Conservation (phyloP, 140 eudicot genomes). For the Senecio squalidus region DNA sequence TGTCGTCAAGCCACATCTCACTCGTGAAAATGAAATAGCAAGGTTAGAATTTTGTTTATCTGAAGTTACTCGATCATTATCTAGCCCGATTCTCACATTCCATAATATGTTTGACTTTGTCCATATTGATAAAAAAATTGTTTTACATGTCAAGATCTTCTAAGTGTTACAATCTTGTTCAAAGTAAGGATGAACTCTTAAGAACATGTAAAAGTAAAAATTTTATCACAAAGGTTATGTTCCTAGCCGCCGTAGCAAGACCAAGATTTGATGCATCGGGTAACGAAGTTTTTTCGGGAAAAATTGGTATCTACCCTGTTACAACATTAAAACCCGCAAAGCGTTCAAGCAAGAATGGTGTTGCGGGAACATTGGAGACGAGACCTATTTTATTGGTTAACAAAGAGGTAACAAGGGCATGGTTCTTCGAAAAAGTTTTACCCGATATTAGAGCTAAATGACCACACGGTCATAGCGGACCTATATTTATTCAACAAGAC, state of each 20-base stretch:
- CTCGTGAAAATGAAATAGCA: not conserved
- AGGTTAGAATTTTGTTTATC: constrained; percentile 12
- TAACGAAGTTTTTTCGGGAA: constrained; percentile 13
- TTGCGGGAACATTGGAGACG: constrained; percentile 4
- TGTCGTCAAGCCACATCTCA: constrained; percentile 13
- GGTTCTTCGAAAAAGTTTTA: constrained; percentile 5
- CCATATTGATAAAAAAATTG: constrained; percentile 31
- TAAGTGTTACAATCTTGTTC: constrained; percentile 15
- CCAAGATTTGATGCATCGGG: not conserved
- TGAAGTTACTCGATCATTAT: not conserved
- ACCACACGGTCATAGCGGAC: not conserved
- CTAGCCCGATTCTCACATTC: not conserved
- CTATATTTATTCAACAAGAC: constrained; percentile 21
- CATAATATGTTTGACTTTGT: constrained; percentile 4
- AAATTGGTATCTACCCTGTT: constrained; percentile 5
- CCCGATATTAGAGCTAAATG: constrained; percentile 15
- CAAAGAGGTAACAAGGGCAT: not conserved
- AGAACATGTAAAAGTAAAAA: too few species aligned
- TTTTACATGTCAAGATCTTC: constrained; percentile 13
- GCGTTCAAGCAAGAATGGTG: not conserved
- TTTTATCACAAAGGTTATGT: constrained; percentile 18
- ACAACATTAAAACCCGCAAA: not conserved
- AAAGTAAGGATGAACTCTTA: constrained; percentile 4
- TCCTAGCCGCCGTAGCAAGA: constrained; percentile 12
- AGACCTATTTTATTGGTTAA: not conserved